Evolutionary conservation across 2,329 filamentous ascomycete genomes (phyloP).

Genomic region (Exophiala oligosperma): DNA sequence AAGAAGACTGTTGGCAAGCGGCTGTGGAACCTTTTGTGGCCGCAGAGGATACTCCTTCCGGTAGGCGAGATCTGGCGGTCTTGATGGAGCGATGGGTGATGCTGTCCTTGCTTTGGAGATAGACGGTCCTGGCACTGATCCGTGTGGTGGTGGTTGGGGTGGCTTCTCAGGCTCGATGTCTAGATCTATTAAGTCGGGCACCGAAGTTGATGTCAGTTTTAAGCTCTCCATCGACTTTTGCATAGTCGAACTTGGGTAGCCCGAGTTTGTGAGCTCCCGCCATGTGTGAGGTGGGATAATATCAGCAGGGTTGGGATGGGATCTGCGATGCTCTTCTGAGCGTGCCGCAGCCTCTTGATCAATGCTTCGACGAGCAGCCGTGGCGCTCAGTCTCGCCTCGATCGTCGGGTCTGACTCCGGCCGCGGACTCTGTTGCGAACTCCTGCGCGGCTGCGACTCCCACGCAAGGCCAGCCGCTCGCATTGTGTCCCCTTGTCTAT

Average conservation of each 20-base stretch:
- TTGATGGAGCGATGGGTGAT: constrained; percentile 21
- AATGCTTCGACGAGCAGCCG: constrained; percentile 28
- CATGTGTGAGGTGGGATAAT: constrained; percentile 5
- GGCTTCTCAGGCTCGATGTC: constrained; percentile 23
- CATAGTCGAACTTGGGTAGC: constrained; percentile 9
- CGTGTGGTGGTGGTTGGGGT: constrained; percentile 20
- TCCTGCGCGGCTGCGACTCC: constrained; percentile 38
- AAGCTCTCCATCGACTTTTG: constrained; percentile 23
- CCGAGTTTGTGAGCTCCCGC: constrained; percentile 13
- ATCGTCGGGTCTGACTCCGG: constrained; percentile 28
- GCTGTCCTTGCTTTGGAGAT: constrained; percentile 15
- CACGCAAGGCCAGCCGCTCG: constrained; percentile 66
- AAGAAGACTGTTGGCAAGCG: constrained; percentile 24
- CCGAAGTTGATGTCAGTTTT: constrained; percentile 15
- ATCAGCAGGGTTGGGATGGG: constrained; percentile 16
- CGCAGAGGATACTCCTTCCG: constrained; percentile 52
- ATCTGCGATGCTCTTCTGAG: constrained; percentile 21
- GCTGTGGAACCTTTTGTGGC: constrained; percentile 29
- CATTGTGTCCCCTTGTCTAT: constrained; percentile 56
- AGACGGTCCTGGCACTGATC: not conserved
- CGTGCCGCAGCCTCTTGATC: constrained; percentile 26
- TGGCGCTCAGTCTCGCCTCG: constrained; percentile 29
- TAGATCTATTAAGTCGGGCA: constrained; percentile 21
- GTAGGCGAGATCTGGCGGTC: constrained; percentile 41
- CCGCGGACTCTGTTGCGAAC: constrained; percentile 10